Conservation (phyloP, 2,329 filamentous ascomycete genomes). For the Trichoderma koningii region DNA sequence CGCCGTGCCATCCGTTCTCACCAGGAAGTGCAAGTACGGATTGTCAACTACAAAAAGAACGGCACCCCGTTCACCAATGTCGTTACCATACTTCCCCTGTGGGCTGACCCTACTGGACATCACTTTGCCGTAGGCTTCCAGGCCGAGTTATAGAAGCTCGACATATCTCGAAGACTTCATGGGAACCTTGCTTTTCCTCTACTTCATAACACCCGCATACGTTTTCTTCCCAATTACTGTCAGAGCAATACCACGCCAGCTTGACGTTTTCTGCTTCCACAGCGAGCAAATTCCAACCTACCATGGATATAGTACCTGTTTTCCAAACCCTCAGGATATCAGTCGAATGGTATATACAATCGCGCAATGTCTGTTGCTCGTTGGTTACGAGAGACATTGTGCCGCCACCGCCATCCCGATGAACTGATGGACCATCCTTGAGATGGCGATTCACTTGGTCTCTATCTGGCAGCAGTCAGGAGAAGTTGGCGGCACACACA, state of each 20-base stretch:
- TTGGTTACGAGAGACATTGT: not conserved
- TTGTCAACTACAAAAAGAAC: constrained; percentile 81
- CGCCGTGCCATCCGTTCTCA: constrained; percentile 48
- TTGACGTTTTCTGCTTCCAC: not conserved
- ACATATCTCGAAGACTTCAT: too few relatives aligned
- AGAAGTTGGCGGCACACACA: not conserved
- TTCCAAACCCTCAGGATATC: not conserved
- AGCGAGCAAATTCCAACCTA: not conserved
- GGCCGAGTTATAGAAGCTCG: constrained; percentile 57
- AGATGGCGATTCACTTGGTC: not conserved
- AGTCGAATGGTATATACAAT: not conserved
- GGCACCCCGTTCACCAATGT: constrained; percentile 80
- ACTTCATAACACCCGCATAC: too few relatives aligned
- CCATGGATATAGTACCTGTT: not conserved
- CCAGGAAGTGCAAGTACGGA: constrained; percentile 50
- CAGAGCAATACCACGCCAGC: too few relatives aligned
- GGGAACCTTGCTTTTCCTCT: not conserved
- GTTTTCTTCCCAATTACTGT: too few relatives aligned
- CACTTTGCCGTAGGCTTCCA: constrained; percentile 82
- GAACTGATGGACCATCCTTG: not conserved
- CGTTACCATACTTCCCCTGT: constrained; percentile 81
- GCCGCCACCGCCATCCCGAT: not conserved
- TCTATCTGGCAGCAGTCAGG: not conserved
- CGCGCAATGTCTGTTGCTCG: not conserved
- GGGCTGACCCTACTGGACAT: constrained; percentile 63